A percentile compares a stretch with the other conserved stretches of the same genome.
Conservation (phyloP, 2,329 filamentous ascomycete species). For the Exophiala aquamarina region DNA sequence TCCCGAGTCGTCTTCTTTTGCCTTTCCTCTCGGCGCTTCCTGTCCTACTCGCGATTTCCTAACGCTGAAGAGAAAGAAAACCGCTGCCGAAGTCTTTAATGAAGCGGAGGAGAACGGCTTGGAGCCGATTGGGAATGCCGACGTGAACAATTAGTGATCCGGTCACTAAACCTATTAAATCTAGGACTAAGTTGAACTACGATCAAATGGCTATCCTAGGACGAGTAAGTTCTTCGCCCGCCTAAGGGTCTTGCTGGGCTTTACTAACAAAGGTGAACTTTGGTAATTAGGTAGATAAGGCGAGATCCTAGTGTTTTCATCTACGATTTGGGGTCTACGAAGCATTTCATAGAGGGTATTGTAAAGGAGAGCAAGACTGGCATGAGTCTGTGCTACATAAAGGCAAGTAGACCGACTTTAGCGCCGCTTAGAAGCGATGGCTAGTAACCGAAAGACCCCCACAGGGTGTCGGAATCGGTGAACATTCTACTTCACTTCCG, state of each 20-base stretch:
- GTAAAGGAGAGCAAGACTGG: constrained; percentile 14
- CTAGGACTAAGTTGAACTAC: constrained; percentile 26
- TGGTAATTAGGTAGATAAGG: constrained; percentile 24
- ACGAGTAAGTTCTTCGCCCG: constrained; percentile 19
- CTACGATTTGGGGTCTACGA: constrained; percentile 22
- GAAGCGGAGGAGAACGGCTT: constrained; percentile 23
- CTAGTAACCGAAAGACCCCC: constrained; percentile 22
- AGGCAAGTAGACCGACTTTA: constrained; percentile 25
- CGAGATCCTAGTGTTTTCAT: constrained; percentile 24
- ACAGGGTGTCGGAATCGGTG: constrained; percentile 19
- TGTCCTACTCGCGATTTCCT: no score
- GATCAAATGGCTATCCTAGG: constrained; percentile 23
- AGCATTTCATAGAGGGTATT: constrained; percentile 25
- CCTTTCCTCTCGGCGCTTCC: constrained; percentile 6
- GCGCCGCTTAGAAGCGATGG: constrained; percentile 21
- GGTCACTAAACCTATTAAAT: constrained; percentile 25
- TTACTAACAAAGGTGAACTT: constrained; percentile 11
- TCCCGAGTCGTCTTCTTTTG: no score
- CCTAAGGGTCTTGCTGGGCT: constrained; percentile 9
- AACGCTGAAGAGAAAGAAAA: constrained; percentile 47
- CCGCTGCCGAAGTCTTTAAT: constrained; percentile 42
- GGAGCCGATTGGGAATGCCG: constrained; percentile 12
- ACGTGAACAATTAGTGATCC: constrained; percentile 25
- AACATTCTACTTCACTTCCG: constrained; percentile 6
- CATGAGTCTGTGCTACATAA: constrained; percentile 13